Conservation (phyloP, 805 yeast genomes). For the Saccharomycopsis fibuligera region DNA sequence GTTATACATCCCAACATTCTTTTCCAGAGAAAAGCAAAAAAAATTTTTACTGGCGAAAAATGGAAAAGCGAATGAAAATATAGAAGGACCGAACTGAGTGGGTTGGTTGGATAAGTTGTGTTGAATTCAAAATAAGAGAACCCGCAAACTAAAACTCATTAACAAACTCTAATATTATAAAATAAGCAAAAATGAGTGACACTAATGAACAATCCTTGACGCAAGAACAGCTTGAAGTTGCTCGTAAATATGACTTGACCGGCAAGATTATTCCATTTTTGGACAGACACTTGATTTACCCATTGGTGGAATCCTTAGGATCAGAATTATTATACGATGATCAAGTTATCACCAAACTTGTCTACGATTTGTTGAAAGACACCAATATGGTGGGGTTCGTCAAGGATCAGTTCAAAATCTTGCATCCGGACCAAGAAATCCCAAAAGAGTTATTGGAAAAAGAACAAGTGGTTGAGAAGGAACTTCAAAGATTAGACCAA, state of each 20-base stretch:
- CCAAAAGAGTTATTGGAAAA: constrained; percentile 38
- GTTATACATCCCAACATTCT: too few relatives aligned
- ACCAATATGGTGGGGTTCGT: constrained; percentile 50
- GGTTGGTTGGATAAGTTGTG: too few relatives aligned
- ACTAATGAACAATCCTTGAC: constrained; percentile 19
- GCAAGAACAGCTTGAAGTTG: constrained; percentile 34
- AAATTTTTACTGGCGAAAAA: too few relatives aligned
- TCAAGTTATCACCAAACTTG: constrained; percentile 38
- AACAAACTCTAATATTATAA: background rate
- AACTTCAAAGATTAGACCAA: constrained; percentile 33
- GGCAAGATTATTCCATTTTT: constrained; percentile 48
- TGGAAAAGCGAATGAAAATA: too few relatives aligned
- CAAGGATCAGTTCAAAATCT: constrained; percentile 36
- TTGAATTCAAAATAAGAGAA: too few relatives aligned
- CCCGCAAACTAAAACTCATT: too few relatives aligned
- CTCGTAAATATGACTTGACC: constrained; percentile 48
- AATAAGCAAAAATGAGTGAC: constrained; percentile 14
- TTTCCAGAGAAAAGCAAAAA: too few relatives aligned
- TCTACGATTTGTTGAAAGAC: constrained; percentile 48
- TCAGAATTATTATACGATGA: constrained; percentile 38
- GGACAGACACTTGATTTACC: constrained; percentile 55
- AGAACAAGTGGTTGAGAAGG: constrained; percentile 35
- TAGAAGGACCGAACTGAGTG: too few relatives aligned
- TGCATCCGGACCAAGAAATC: constrained; percentile 34
- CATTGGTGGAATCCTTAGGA: constrained; percentile 43